Evolutionary conservation across 257 asterid species (phyloP).

Genomic region (Solanum habrochaites): DNA sequence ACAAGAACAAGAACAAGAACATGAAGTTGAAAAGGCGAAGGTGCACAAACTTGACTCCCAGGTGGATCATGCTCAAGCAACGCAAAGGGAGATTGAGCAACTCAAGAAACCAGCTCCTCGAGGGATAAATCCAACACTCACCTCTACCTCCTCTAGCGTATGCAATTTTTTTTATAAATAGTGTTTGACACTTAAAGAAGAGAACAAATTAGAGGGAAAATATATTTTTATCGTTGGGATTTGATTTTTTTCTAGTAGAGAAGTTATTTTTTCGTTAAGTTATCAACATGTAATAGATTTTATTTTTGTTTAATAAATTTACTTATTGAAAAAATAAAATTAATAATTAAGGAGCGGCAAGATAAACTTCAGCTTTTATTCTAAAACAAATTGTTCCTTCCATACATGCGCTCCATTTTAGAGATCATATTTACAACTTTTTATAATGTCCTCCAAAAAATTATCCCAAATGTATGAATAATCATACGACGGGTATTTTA

Average conservation of each 20-base stretch:
- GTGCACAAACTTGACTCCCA: background rate
- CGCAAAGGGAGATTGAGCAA: background rate
- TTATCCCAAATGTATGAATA: no score
- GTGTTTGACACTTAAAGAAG: background rate
- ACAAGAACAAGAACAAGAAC: background rate
- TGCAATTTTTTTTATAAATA: background rate
- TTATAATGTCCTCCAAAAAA: background rate
- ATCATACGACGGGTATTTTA: no score
- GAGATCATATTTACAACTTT: background rate
- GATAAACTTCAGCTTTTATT: background rate
- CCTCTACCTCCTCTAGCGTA: background rate
- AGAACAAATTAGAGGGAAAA: background rate
- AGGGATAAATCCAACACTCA: background rate
- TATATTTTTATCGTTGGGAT: background rate
- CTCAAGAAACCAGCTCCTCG: background rate
- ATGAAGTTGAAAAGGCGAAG: background rate
- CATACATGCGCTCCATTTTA: background rate
- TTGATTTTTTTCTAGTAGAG: background rate
- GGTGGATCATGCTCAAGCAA: background rate
- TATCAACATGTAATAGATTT: background rate
- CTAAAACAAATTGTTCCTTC: no score
- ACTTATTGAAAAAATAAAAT: background rate
- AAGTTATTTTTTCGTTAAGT: background rate
- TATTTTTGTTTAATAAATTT: background rate
- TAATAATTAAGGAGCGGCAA: no score